Percentiles rank a stretch among this genome's conserved stretches.
Evolutionary conservation across 257 asterid genomes (phyloP).

Genomic region (Nicotiana undulata): DNA sequence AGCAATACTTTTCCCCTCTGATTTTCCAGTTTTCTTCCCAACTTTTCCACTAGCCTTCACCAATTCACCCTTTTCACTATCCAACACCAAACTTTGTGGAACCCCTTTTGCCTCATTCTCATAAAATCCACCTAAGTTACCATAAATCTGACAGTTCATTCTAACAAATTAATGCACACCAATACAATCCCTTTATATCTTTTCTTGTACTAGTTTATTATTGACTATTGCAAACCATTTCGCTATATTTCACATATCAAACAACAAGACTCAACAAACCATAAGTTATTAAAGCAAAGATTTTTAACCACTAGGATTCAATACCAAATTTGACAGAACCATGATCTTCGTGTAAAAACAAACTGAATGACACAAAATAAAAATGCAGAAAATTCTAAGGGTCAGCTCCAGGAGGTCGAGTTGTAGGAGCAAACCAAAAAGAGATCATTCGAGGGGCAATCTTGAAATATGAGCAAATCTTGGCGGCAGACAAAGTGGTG

Average conservation of each 20-base stretch:
- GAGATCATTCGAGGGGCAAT: constrained; percentile 51
- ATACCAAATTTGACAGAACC: background rate
- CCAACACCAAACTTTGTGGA: constrained; percentile 39
- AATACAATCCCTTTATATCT: background rate
- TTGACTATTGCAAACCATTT: background rate
- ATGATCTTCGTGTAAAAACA: background rate
- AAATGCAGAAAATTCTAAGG: constrained; percentile 34
- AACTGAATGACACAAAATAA: background rate
- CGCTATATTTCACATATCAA: background rate
- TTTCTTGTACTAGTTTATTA: background rate
- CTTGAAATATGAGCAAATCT: constrained; percentile 15
- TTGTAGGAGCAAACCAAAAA: constrained; percentile 79
- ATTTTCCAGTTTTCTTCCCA: constrained; percentile 31
- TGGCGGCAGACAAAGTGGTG: constrained; percentile 27
- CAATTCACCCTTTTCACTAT: constrained; percentile 45
- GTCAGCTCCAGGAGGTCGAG: constrained; percentile 89
- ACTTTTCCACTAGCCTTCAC: constrained; percentile 38
- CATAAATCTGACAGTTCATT: constrained; percentile 19
- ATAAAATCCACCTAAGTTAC: constrained; percentile 8
- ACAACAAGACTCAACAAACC: background rate
- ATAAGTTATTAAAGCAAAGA: background rate
- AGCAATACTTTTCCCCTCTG: constrained; percentile 46
- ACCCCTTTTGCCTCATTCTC: constrained; percentile 26
- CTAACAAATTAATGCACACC: constrained; percentile 13
- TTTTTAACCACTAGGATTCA: constrained; percentile 1